Percentiles rank a stretch among this genome's conserved stretches.
phyloP scores from a whole-genome alignment of 495 filamentous ascomycete genomes.

The Tuber borchii region DNA sequence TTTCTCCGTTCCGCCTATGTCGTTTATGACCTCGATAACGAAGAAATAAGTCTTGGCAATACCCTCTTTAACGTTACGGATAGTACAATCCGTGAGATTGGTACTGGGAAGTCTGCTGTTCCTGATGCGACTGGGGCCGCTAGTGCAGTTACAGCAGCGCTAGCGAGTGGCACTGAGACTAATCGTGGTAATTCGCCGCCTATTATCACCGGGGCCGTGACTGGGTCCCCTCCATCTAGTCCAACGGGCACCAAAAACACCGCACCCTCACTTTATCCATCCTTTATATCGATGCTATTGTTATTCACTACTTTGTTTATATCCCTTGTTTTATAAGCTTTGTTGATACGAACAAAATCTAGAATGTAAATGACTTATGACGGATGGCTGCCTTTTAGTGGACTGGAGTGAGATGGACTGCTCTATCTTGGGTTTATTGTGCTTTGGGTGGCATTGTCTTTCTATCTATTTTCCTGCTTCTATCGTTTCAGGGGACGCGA shows the following conservation, averaged over 20 bases:
- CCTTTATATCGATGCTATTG: slow-evolving; percentile 6
- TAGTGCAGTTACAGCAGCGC: slow-evolving; percentile 53
- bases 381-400: neutral
- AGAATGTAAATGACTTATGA: neutral
- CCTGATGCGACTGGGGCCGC: slow-evolving; percentile 64
- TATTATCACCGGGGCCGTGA: slow-evolving; percentile 15
- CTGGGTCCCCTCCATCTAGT: slow-evolving; percentile 6
- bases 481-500: no score
- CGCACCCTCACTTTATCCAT: neutral
- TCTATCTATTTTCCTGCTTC: neutral
- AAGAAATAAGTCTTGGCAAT: slow-evolving; percentile 79
- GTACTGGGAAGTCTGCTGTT: slow-evolving; percentile 55
- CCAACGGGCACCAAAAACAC: slow-evolving; percentile 4
- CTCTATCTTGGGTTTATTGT: neutral
- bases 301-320: slow-evolving; percentile 7
- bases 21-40: slow-evolving; percentile 82
- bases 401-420: neutral
- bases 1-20: slow-evolving; percentile 89
- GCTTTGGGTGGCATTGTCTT: neutral
- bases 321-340: slow-evolving; percentile 23
- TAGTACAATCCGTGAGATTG: slow-evolving; percentile 65
- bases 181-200: slow-evolving; percentile 14
- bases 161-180: slow-evolving; percentile 27
- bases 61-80: slow-evolving; percentile 71
- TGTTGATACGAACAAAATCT: neutral